Percentiles rank a stretch among this genome's conserved stretches.
Conservation (phyloP, 345 rosid genomes). For the Eucalyptus caleyi region DNA sequence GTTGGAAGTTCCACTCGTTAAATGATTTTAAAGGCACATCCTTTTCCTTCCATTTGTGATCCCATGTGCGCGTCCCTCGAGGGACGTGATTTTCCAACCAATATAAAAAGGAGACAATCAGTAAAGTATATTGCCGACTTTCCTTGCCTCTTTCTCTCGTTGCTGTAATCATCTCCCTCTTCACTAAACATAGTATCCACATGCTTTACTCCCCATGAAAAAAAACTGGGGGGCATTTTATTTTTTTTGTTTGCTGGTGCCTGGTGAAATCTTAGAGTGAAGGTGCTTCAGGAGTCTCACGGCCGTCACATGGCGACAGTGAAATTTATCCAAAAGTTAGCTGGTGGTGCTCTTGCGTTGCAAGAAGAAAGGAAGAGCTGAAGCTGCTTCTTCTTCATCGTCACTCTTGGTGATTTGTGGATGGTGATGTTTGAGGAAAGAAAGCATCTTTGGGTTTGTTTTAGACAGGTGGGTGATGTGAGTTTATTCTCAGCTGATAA, state of each 20-base stretch:
- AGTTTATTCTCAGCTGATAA: neutral
- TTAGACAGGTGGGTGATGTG: conserved; percentile 1
- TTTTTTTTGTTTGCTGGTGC: neutral
- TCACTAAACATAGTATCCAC: neutral
- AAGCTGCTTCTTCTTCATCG: neutral
- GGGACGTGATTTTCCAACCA: conserved; percentile 29
- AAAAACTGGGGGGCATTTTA: neutral
- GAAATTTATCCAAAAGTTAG: neutral
- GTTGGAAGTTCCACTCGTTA: neutral
- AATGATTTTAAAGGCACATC: conserved; percentile 9
- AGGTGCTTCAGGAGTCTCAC: neutral
- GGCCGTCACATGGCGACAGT: neutral
- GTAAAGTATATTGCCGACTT: conserved; percentile 4
- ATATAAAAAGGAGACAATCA: neutral
- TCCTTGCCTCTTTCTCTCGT: neutral
- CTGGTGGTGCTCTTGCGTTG: neutral
- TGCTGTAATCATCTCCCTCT: neutral
- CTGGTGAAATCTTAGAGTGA: neutral
- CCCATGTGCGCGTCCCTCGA: conserved; percentile 55
- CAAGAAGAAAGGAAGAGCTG: neutral
- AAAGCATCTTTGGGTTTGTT: conserved; percentile 1
- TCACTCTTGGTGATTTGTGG: neutral
- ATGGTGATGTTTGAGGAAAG: conserved; percentile 16
- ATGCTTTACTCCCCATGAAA: neutral
- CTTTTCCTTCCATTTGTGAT: conserved; percentile 26